Conservation (phyloP, 371 early-diverging fungal species). For the Nematocida sp. region DNA sequence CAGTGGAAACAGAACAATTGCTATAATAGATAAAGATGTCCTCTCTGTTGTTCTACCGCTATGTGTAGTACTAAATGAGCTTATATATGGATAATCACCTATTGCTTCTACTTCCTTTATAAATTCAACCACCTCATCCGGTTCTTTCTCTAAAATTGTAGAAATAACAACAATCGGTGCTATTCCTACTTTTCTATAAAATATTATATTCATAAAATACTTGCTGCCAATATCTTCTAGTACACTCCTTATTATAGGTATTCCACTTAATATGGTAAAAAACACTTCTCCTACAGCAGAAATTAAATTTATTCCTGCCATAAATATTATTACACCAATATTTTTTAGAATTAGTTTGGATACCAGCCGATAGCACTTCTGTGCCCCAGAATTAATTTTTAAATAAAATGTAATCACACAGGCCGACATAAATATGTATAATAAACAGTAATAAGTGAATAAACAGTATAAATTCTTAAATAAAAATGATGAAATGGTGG, state of each 20-base stretch:
- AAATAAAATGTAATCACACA: constrained; percentile 6
- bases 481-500: neutral
- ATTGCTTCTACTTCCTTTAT: constrained; percentile 3
- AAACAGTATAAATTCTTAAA: constrained; percentile 10
- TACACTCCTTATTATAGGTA: neutral
- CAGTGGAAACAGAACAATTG: neutral
- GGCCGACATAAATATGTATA: neutral
- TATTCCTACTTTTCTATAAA: constrained; percentile 32
- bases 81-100: constrained; percentile 29
- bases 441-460: neutral
- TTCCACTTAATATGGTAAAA: neutral
- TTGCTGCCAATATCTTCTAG: neutral
- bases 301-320: constrained; percentile 2
- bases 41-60: constrained; percentile 17
- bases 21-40: neutral
- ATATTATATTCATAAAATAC: constrained; percentile 12
- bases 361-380: neutral
- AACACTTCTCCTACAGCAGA: neutral
- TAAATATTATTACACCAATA: constrained; percentile 3
- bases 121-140: constrained; percentile 15
- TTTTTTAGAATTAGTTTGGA: neutral
- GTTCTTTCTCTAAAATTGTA: constrained; percentile 15
- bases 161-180: constrained; percentile 2
- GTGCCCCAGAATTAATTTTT: neutral
- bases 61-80: neutral